Evolutionary conservation across 176 grass and related monocot species (phyloP).

Genomic region (Ensete ventricosum): DNA sequence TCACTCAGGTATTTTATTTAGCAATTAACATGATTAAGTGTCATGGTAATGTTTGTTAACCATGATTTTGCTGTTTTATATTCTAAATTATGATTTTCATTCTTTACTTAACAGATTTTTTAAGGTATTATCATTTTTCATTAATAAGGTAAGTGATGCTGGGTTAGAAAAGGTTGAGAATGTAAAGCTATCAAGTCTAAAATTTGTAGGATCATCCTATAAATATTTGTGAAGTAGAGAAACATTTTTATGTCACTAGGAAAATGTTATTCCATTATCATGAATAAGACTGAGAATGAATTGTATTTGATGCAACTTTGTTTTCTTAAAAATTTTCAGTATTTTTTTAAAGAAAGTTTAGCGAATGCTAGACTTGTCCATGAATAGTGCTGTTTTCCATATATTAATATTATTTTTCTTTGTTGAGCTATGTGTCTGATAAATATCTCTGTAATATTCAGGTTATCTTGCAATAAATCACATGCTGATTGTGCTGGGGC

Average conservation of each 20-base stretch:
- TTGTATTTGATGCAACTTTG: background rate
- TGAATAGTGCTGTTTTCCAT: background rate
- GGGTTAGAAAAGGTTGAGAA: background rate
- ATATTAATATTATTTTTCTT: slow-evolving; percentile 6
- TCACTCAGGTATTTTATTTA: slow-evolving; percentile 46
- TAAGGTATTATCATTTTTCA: background rate
- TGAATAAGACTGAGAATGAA: background rate
- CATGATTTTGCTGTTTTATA: background rate
- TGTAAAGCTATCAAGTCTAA: too few species aligned
- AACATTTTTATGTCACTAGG: background rate
- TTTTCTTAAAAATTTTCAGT: background rate
- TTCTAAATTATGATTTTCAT: background rate
- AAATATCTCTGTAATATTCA: slow-evolving; percentile 27
- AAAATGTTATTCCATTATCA: background rate
- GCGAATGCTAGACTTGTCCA: background rate
- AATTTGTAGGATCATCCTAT: background rate
- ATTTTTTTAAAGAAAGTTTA: background rate
- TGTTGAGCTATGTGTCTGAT: background rate
- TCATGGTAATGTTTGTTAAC: background rate
- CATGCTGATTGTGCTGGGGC: slow-evolving; percentile 81
- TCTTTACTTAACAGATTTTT: background rate
- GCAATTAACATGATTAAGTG: too few species aligned
- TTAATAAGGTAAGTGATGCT: background rate
- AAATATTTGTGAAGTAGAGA: background rate
- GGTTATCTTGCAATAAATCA: slow-evolving; percentile 73